Evolutionary conservation across 2,329 filamentous ascomycete genomes (phyloP), one percentile per base, ranked within the genome.

Genomic region (Colletotrichum graminicola): DNA sequence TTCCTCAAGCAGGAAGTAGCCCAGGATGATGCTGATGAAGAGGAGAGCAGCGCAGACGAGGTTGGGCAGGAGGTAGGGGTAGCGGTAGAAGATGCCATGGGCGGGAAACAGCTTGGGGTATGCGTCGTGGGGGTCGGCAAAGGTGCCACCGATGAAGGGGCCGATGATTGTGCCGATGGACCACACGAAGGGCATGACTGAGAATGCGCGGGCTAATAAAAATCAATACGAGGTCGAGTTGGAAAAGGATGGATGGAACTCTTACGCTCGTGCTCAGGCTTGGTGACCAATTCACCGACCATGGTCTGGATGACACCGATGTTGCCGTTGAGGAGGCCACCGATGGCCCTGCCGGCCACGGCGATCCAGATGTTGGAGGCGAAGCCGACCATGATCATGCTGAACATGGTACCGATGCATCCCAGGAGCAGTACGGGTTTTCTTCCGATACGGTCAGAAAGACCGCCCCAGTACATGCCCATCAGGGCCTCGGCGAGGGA

Each of bases 111-210:
- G 55, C 34, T 85, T 82, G 26, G 95, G 94, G 80, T 93, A 97
- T 26, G 90, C 90, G 45, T 89, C 84, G 73, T 91, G 88, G 34
- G 95, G 95, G 75, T 94, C 91, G 71, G 94, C 93, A 79, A 97
- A 94, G 66, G 92, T 89, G 43, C 95, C 95, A 71, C 95, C 95
- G 74, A 98, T 94, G 7, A 92, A 93, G 73, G 95, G 93, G 0
- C 95, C 95, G 64, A 97, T 87, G 74, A 97, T 97, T 12, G 94
- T 97, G 32, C 95, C 95, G 63, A 97, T 91, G 57, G 89, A 92
- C 94, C 95, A 98, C 10, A 97, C 92, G 78, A 97, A 97, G 0
- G 95, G 95, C 94, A 98, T 97, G 55, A 97, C 89, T 2, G 94
- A 91, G 80, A 95, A 97, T 36, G 95, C 95, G 73, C 92, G 90